Conservation (phyloP, 371 early-diverging fungal species). For the Circinella umbellata region DNA sequence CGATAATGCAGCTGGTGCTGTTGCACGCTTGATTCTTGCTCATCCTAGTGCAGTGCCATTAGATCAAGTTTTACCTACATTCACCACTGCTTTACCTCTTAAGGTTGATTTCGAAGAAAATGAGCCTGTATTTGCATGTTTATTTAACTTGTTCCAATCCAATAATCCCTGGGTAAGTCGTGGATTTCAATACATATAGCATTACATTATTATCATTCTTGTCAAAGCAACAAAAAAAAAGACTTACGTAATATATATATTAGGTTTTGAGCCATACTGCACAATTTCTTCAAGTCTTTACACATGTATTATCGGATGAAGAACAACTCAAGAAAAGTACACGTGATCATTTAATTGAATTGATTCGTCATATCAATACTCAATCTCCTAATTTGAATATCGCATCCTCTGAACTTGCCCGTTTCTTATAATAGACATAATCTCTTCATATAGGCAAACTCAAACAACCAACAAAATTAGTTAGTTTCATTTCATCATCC, state of each 20-base stretch:
- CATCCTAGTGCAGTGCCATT: constrained; percentile 75
- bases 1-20: constrained; percentile 91
- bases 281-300: constrained; percentile 47
- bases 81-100: constrained; percentile 74
- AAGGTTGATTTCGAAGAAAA: constrained; percentile 83
- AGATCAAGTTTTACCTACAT: constrained; percentile 73
- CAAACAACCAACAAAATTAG: no score
- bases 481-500: no score
- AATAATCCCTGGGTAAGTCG: constrained; percentile 59
- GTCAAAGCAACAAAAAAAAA: no score
- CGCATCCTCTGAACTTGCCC: constrained; percentile 18
- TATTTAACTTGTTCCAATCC: constrained; percentile 63
- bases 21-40: constrained; percentile 54
- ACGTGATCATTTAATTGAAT: constrained; percentile 60
- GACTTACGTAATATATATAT: not conserved
- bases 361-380: constrained; percentile 54
- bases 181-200: not conserved
- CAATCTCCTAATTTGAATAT: constrained; percentile 36
- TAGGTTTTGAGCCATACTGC: constrained; percentile 38
- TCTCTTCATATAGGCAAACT: no score
- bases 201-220: no score
- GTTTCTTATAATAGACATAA: constrained; percentile 16
- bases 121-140: constrained; percentile 72
- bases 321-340: constrained; percentile 62
- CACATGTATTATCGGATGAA: constrained; percentile 52